These are phyloP conservation scores for Nemania serpens DNA, from an alignment of 2,329 filamentous ascomycete genomes.

Conservation along the genomic window DNA sequence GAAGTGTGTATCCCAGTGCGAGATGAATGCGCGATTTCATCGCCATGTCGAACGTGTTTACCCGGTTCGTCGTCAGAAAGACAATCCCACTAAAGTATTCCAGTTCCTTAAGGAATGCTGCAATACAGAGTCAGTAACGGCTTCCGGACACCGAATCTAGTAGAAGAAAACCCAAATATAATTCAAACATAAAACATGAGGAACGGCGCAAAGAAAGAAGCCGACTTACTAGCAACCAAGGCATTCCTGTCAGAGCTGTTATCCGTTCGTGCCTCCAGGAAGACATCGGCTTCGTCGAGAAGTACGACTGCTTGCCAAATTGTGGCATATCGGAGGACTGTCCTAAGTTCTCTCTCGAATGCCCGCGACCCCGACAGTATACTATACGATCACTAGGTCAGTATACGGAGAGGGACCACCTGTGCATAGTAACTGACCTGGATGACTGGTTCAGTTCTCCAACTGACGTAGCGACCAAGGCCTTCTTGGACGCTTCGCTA, in stretches of 20 bases:
- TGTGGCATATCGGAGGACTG: constrained; percentile 36
- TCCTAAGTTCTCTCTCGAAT: constrained; percentile 37
- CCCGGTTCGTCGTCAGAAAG: constrained; percentile 51
- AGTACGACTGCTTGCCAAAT: constrained; percentile 41
- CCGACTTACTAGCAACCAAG: constrained; percentile 34
- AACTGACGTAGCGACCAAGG: constrained; percentile 34
- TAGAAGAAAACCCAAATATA: too few species aligned
- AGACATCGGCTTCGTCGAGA: constrained; percentile 43
- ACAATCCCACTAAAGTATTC: constrained; percentile 50
- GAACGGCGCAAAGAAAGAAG: not conserved
- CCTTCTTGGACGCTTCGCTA: constrained; percentile 35
- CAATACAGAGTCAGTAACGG: not conserved
- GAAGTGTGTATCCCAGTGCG: constrained; percentile 41
- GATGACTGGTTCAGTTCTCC: constrained; percentile 34
- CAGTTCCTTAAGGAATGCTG: constrained; percentile 47
- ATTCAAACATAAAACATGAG: not conserved
- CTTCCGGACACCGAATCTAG: not conserved
- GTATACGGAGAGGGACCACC: not conserved
- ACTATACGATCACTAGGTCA: constrained; percentile 18
- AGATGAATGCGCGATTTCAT: constrained; percentile 50
- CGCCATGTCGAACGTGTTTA: constrained; percentile 47
- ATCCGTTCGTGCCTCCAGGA: constrained; percentile 33
- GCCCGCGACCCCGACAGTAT: constrained; percentile 22
- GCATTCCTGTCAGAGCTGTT: constrained; percentile 32
- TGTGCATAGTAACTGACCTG: constrained; percentile 20